Evolutionary conservation across 352 stramenopile genomes (phyloP).

Genomic region (Globisporangium heterothallicum): DNA sequence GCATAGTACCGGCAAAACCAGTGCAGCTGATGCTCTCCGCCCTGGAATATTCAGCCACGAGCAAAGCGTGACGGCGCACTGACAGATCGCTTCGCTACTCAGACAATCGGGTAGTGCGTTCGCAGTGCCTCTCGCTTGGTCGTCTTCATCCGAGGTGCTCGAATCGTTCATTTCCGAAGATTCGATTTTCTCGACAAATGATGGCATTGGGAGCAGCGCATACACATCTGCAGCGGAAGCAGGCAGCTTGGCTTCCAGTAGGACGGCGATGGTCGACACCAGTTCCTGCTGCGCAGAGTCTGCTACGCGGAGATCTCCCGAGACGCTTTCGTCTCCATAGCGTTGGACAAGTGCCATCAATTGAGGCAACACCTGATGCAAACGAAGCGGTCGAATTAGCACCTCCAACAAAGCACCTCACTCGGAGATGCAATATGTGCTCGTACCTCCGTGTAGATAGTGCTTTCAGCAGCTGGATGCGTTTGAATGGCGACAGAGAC

Average conservation of each 20-base stretch:
- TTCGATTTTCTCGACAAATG: constrained; percentile 53
- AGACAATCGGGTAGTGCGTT: not conserved
- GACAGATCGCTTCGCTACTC: constrained; percentile 29
- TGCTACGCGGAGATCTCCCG: constrained; percentile 14
- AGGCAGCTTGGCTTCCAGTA: constrained; percentile 51
- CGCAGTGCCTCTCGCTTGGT: not conserved
- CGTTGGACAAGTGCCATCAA: constrained; percentile 32
- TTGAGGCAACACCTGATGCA: constrained; percentile 33
- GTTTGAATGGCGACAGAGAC: constrained; percentile 62
- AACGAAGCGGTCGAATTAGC: not conserved
- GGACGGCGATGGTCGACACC: constrained; percentile 39
- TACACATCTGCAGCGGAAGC: constrained; percentile 36
- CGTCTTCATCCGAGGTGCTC: not conserved
- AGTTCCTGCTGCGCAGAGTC: constrained; percentile 51
- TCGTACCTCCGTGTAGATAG: constrained; percentile 41
- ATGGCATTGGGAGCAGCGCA: constrained; percentile 39
- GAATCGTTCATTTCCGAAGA: constrained; percentile 11
- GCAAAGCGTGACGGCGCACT: constrained; percentile 36
- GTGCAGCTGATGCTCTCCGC: constrained; percentile 28
- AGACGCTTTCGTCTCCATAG: constrained; percentile 8
- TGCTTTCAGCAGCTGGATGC: constrained; percentile 27
- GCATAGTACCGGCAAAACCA: constrained; percentile 34
- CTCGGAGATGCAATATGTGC: not conserved
- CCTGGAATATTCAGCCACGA: constrained; percentile 26
- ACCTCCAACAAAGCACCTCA: not conserved